These are phyloP conservation scores for Akebia trifoliata DNA, from an alignment of 164 flowering plant genomes.

Conservation along the genomic window DNA sequence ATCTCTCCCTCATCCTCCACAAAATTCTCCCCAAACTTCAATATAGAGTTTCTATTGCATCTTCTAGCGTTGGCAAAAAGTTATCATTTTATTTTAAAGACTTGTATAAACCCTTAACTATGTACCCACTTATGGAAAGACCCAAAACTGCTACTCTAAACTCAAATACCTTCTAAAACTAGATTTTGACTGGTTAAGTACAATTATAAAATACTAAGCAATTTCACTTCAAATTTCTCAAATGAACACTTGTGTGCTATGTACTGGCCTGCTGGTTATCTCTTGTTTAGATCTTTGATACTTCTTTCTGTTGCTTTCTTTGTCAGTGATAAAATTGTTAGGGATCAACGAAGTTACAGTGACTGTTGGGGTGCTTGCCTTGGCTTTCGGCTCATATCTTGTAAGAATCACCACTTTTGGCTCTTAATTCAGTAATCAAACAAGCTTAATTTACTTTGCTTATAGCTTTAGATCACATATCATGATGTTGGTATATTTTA, in stretches of 20 bases:
- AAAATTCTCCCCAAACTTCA: no score
- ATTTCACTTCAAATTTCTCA: no score
- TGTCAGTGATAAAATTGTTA: conserved; percentile 52
- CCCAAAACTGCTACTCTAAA: no score
- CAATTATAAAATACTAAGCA: no score
- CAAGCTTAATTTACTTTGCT: background rate
- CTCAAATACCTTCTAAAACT: no score
- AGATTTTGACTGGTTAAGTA: no score
- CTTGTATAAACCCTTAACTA: no score
- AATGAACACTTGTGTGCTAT: background rate
- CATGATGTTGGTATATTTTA: background rate
- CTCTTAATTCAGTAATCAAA: background rate
- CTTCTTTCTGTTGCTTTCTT: background rate
- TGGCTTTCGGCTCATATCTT: conserved; percentile 60
- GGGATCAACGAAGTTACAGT: conserved; percentile 50
- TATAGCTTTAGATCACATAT: background rate
- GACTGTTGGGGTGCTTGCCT: conserved; percentile 25
- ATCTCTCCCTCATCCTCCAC: no score
- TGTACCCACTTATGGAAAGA: no score
- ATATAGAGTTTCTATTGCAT: no score
- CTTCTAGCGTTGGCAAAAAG: no score
- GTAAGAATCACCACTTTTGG: conserved; percentile 41
- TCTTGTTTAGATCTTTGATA: conserved; percentile 4
- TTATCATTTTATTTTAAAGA: no score
- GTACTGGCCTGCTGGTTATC: background rate